Evolutionary conservation across 2,329 filamentous ascomycete species (phyloP), one percentile per base, ranked within the genome.

Genomic region (Aureobasidium pullulans): DNA sequence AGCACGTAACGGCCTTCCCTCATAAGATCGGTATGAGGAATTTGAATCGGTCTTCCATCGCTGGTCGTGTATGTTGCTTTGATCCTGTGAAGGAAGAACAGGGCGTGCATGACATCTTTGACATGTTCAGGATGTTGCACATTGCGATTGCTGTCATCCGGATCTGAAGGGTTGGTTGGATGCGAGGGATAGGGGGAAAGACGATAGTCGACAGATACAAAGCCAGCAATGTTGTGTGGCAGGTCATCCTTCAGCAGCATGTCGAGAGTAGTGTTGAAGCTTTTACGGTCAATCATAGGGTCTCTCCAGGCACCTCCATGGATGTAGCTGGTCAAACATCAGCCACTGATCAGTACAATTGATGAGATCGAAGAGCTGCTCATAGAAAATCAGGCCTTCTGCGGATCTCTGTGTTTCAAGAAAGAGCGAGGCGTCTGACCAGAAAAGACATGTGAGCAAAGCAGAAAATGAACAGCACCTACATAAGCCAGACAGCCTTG

Each of bases 121-220:
- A 87, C 70, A 66, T 89, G 85, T 52, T 82, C 79, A 0, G 85
- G 85, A 66, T 88, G 84, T 15, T 62, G 64, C 1, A 80, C 84
- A 39, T 71, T 73, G 49, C 81, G 76, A 3, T 69, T 68, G 0
- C 71, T 68, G 63, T 81, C 76, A 58, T 77, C 70, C 1, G 80
- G 77, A 59, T 74, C 72, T 37, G 71, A 70, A 0, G 82, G 79
- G 61, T 80, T 70, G 1, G 71, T 70, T 1, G 73, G 65, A 63
- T 78, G 76, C 15, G 67, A 63, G 9, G 73, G 66, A 64, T 79
- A 75, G 2, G 81, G 76, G 6, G 81, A 84, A 52, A 88, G 81
- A 39, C 84, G 79, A 76, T 87, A 87, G 71, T 84, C 81, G 60
- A 87, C 68, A 46, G 84, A 85, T 31, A 84, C 81, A 67, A 88